Conservation (phyloP, 371 early-diverging fungal genomes). For the Syncephalastrum sp. region DNA sequence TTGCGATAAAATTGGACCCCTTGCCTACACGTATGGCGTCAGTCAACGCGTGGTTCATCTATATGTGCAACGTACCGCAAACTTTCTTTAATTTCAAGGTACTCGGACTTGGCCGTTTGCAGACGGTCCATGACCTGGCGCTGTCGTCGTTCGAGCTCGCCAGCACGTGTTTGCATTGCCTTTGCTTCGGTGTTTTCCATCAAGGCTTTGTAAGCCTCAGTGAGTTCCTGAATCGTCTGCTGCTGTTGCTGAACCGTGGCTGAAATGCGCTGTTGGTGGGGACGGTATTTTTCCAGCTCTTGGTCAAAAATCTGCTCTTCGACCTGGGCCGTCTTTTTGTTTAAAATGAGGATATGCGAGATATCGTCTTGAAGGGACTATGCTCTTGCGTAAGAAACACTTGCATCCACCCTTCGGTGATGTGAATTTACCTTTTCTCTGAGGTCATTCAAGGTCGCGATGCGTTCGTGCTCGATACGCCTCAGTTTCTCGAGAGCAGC, state of each 20-base stretch:
- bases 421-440: constrained; percentile 65
- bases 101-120: constrained; percentile 55
- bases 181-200: constrained; percentile 75
- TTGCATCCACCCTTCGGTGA: background rate
- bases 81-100: constrained; percentile 68
- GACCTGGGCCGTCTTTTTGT: constrained; percentile 70
- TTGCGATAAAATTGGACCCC: constrained; percentile 83
- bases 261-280: constrained; percentile 72
- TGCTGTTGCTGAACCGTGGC: constrained; percentile 78
- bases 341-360: constrained; percentile 75
- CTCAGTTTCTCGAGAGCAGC: constrained; percentile 71
- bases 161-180: constrained; percentile 66
- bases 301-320: constrained; percentile 86
- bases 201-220: constrained; percentile 69
- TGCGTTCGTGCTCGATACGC: constrained; percentile 77
- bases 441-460: constrained; percentile 75
- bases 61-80: constrained; percentile 31
- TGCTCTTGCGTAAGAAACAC: background rate
- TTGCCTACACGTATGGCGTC: constrained; percentile 30
- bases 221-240: constrained; percentile 73
- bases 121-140: constrained; percentile 59
- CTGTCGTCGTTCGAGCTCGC: constrained; percentile 61
- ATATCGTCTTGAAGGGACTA: constrained; percentile 90
- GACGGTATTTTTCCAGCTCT: constrained; percentile 89
- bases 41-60: constrained; percentile 1